A percentile compares a stretch with the other conserved stretches of the same genome.
phyloP scores from a whole-genome alignment of 2,329 filamentous ascomycete species.

The Helminthosporium solani region DNA sequence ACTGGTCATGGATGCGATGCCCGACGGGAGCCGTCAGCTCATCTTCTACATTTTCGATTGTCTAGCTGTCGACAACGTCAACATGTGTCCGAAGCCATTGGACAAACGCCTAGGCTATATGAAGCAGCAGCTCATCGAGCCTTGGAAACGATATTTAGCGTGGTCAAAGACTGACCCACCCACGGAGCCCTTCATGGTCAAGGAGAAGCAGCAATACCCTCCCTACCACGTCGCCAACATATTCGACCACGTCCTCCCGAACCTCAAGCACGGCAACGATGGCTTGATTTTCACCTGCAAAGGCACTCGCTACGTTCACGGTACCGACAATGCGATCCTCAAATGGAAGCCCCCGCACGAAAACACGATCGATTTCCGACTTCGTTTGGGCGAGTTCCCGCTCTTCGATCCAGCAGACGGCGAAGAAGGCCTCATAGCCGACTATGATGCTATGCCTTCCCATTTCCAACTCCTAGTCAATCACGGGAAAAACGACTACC shows the following conservation, averaged over 20 bases:
- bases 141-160: conserved; percentile 63
- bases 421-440: conserved; percentile 64
- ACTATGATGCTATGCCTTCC: conserved; percentile 79
- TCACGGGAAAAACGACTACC: conserved; percentile 64
- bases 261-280: conserved; percentile 88
- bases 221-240: conserved; percentile 76
- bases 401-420: conserved; percentile 67
- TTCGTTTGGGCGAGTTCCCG: conserved; percentile 73
- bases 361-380: conserved; percentile 90
- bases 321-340: conserved; percentile 89
- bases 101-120: conserved; percentile 90
- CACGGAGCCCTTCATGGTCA: conserved; percentile 76
- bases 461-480: conserved; percentile 68
- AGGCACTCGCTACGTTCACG: conserved; percentile 75
- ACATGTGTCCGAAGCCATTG: conserved; percentile 74
- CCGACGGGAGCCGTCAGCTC: conserved; percentile 63
- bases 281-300: conserved; percentile 97
- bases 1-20: conserved; percentile 78
- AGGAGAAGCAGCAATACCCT: conserved; percentile 87
- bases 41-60: conserved; percentile 94
- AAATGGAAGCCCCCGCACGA: conserved; percentile 98
- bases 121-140: conserved; percentile 71
- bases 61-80: conserved; percentile 74
- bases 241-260: conserved; percentile 83
- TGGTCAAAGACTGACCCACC: conserved; percentile 50